Percentiles rank a stretch among this genome's conserved stretches.
Evolutionary conservation across 2,329 filamentous ascomycete genomes (phyloP).

Genomic region (Nakataea oryzae): DNA sequence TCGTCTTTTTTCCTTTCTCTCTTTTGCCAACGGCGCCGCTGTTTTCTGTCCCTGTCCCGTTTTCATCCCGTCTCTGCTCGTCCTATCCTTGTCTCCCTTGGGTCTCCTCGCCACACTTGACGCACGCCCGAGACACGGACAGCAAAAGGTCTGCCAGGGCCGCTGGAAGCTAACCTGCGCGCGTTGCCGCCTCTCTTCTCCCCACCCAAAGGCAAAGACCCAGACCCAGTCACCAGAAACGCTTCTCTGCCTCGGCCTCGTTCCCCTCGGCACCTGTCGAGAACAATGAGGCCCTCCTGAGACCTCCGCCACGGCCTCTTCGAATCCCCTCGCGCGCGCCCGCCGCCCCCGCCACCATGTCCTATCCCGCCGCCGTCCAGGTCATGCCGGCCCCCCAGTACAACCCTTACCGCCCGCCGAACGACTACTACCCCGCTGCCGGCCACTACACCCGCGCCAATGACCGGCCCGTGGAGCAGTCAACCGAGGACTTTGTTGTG

Average conservation of each 20-base stretch:
- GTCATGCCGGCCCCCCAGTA: not conserved
- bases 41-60: not conserved
- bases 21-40: not conserved
- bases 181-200: not conserved
- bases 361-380: not conserved
- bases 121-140: not conserved
- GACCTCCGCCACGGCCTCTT: conserved; percentile 9
- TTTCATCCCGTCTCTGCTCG: not conserved
- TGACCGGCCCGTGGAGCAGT: conserved; percentile 12
- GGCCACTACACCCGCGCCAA: conserved; percentile 4
- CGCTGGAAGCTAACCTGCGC: not conserved
- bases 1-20: not conserved
- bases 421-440: not conserved
- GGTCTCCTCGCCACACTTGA: not conserved
- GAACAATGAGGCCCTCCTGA: conserved; percentile 5
- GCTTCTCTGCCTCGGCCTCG: conserved; percentile 5
- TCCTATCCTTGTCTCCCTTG: not conserved
- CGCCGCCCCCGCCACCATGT: not conserved
- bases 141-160: not conserved
- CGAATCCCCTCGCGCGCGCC: conserved; percentile 7
- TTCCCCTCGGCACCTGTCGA: not conserved
- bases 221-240: conserved; percentile 1
- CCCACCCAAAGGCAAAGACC: not conserved
- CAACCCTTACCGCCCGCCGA: not conserved
- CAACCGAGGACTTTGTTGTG: conserved; percentile 13